These are phyloP conservation scores for Ogataea trehaloabstinens DNA, from an alignment of 805 yeast species.

Conservation along the genomic window DNA sequence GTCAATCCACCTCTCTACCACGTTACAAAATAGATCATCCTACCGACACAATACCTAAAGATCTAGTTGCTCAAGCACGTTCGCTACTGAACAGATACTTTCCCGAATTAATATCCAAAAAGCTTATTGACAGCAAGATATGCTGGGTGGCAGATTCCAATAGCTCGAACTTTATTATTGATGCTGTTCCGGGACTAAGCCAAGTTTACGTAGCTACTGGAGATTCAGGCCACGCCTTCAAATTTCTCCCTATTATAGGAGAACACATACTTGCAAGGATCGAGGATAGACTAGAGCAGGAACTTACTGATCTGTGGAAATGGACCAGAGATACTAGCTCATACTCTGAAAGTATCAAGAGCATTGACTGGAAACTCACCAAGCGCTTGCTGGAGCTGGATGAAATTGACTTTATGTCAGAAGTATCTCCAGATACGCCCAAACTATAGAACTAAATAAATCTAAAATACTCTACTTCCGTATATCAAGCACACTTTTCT, in stretches of 20 bases:
- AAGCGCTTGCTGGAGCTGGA: constrained; percentile 9
- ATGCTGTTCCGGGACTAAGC: constrained; percentile 32
- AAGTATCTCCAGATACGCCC: neutral
- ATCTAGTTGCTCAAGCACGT: constrained; percentile 29
- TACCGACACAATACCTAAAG: constrained; percentile 36
- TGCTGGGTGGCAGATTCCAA: constrained; percentile 43
- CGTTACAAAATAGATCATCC: constrained; percentile 33
- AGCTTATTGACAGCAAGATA: constrained; percentile 32
- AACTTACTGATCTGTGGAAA: constrained; percentile 28
- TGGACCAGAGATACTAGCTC: constrained; percentile 27
- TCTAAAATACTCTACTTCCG: neutral
- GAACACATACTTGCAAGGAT: constrained; percentile 35
- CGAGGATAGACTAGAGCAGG: constrained; percentile 28
- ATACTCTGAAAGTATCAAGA: constrained; percentile 4
- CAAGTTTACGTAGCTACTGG: constrained; percentile 43
- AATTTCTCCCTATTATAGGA: constrained; percentile 46
- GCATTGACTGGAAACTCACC: constrained; percentile 15
- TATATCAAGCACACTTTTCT: no score
- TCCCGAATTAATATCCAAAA: constrained; percentile 38
- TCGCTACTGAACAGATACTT: constrained; percentile 31
- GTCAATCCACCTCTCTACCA: constrained; percentile 33
- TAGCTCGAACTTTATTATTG: constrained; percentile 40
- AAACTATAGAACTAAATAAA: neutral
- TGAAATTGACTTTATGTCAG: constrained; percentile 9
- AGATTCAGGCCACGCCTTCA: constrained; percentile 48